Conservation (phyloP, 1,284 basidiomycete species). For the Erythrobasidium hasegawianum region DNA sequence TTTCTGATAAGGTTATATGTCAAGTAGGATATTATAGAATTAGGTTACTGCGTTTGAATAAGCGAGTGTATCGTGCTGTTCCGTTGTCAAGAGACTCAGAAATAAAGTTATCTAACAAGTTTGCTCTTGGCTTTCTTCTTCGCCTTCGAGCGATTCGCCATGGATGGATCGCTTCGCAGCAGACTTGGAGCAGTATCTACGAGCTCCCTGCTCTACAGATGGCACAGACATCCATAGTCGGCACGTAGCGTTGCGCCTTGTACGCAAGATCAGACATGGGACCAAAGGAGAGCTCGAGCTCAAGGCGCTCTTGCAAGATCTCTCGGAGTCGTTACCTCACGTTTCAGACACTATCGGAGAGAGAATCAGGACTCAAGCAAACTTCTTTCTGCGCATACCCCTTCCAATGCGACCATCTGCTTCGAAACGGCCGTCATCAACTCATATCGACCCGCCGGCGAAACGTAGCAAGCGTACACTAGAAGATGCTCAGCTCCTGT, state of each 20-base stretch:
- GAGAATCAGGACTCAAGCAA: constrained; percentile 1
- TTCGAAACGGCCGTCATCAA: constrained; percentile 1
- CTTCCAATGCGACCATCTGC: neutral
- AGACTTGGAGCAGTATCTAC: constrained; percentile 13
- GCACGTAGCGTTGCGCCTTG: constrained; percentile 14
- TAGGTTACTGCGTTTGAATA: no score
- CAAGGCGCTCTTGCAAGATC: constrained; percentile 19
- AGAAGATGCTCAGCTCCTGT: constrained; percentile 12
- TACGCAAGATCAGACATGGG: constrained; percentile 10
- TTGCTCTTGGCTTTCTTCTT: no score
- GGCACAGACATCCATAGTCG: constrained; percentile 1
- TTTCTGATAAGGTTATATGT: no score
- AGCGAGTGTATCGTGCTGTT: no score
- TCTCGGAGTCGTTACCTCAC: neutral
- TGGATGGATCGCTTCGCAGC: constrained; percentile 17
- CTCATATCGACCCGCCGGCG: neutral
- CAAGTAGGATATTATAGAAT: no score
- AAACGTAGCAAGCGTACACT: neutral
- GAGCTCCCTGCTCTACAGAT: neutral
- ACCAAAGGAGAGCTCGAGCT: constrained; percentile 19
- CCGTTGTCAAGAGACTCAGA: no score
- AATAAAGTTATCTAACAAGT: no score
- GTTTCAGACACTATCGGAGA: neutral
- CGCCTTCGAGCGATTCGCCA: no score
- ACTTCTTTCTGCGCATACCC: neutral